phyloP scores from a whole-genome alignment of 306 rosid genomes.

The Ormosia emarginata region DNA sequence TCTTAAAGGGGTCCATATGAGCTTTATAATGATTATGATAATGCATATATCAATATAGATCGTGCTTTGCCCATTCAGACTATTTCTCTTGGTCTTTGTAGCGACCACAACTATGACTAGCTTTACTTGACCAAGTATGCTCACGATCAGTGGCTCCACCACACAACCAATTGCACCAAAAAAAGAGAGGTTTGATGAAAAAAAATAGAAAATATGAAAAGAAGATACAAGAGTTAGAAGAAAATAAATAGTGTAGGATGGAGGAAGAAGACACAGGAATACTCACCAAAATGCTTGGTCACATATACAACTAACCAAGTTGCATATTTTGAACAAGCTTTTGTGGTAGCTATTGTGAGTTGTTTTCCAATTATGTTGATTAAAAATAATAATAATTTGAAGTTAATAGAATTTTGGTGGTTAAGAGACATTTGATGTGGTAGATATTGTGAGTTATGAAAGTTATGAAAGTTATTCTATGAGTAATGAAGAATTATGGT shows the following conservation, averaged over 20 bases:
- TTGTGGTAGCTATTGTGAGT: no score
- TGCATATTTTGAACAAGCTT: slow-evolving; percentile 97
- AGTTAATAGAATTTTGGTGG: no score
- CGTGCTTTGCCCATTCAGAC: slow-evolving; percentile 85
- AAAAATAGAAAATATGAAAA: not conserved
- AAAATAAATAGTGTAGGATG: not conserved
- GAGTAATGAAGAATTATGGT: no score
- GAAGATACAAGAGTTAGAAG: not conserved
- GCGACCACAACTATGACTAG: slow-evolving; percentile 97
- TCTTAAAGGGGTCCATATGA: slow-evolving; percentile 91
- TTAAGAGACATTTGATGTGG: no score
- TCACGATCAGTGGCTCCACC: slow-evolving; percentile 92
- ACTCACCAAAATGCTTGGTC: slow-evolving; percentile 97
- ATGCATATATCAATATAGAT: slow-evolving; percentile 82
- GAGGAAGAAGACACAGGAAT: not conserved
- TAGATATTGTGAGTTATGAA: no score
- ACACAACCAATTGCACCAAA: slow-evolving; percentile 86
- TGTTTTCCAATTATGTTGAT: no score
- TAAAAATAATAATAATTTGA: no score
- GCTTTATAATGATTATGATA: slow-evolving; percentile 93
- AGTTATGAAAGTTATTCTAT: no score
- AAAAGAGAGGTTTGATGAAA: not conserved
- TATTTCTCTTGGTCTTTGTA: slow-evolving; percentile 61
- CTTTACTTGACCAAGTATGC: slow-evolving; percentile 81
- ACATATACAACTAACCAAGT: slow-evolving; percentile 91